phyloP scores from a whole-genome alignment of 805 yeast genomes.

The Yarrowia sp. region DNA sequence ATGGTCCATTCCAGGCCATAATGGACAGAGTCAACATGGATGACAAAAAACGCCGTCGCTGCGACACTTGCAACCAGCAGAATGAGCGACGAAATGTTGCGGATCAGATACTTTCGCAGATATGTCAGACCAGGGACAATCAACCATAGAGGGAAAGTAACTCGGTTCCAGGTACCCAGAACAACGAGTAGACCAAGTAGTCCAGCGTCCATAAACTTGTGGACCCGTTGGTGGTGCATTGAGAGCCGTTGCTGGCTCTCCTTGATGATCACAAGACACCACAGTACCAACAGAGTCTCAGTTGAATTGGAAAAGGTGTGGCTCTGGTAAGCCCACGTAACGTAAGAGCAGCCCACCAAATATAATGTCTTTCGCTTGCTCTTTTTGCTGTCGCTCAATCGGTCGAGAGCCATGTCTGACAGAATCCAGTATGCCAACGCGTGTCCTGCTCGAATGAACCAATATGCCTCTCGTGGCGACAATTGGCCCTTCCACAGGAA shows the following conservation, averaged over 20 bases:
- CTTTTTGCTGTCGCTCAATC: constrained; percentile 48
- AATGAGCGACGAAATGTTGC: constrained; percentile 38
- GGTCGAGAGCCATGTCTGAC: constrained; percentile 45
- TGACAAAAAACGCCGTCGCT: constrained; percentile 40
- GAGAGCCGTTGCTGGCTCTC: constrained; percentile 32
- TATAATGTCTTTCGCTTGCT: constrained; percentile 44
- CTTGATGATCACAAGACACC: constrained; percentile 50
- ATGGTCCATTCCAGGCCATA: constrained; percentile 44
- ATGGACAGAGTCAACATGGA: constrained; percentile 53
- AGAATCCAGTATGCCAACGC: constrained; percentile 41
- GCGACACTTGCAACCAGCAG: constrained; percentile 40
- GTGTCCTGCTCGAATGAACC: constrained; percentile 49
- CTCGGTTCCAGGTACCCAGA: constrained; percentile 77
- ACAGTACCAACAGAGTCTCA: constrained; percentile 55
- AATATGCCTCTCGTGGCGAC: constrained; percentile 53
- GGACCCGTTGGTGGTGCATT: constrained; percentile 30
- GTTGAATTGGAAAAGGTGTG: constrained; percentile 87
- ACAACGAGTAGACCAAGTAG: constrained; percentile 52
- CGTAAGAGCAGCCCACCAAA: constrained; percentile 55
- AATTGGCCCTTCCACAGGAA: constrained; percentile 35
- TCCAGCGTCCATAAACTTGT: constrained; percentile 39
- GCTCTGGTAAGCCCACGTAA: constrained; percentile 74
- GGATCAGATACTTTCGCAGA: constrained; percentile 44
- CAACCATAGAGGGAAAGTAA: constrained; percentile 77
- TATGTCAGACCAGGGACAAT: constrained; percentile 53